Base-by-base conservation (phyloP, 164 flowering plant species). In the Kalanchoe fedtschenkoi region DNA sequence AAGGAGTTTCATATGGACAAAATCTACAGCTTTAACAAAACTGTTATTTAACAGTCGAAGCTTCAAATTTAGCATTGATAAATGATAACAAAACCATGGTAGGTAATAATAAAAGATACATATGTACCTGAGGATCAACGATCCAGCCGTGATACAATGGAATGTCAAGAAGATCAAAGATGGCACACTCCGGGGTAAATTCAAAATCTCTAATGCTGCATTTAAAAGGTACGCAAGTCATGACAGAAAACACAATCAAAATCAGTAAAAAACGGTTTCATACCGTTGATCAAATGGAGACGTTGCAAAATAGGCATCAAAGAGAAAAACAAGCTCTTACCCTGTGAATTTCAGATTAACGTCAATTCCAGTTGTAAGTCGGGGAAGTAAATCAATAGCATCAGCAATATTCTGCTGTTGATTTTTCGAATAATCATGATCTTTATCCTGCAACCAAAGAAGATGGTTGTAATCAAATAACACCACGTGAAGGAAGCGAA, bases 81-180 rank as follows among this genome's bases (percentile, higher is more conserved):
- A 46, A 21, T n/a, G n/a, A n/a, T n/a, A n/a, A n/a, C 19, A 17
- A 59, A 33, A 59, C 24, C 43, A 33, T 17, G n/a, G 6, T 59
- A n/a, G 9, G 34, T 2, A 57, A 60, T 38, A 10, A 24, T 39
- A 11, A 39, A 60, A 15, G n/a, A 21, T 26, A 22, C 42, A 38
- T 35, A 44, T 70, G 69, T 74, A 91, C 99, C 95, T 91, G 96
- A 24, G 97, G 87, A 76, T 95, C 99, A 75, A 88, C 88, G 65
- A 95, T 84, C 99, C 99, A 95, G 62, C 99, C 99, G 79, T 95
- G 97, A 79, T 82, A 89, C 14, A 95, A 71, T 35, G 95, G 96
- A 73, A 95, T 91, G 65, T 85, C 97, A 69, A 95, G 78, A 53
- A 95, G 78, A 77, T 95, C 97, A 79, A 91, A 95, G 75, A 95